Evolutionary conservation across 139 green algal species (phyloP), one percentile per base, ranked within the genome.

Genomic region (Chlorella sp.): DNA sequence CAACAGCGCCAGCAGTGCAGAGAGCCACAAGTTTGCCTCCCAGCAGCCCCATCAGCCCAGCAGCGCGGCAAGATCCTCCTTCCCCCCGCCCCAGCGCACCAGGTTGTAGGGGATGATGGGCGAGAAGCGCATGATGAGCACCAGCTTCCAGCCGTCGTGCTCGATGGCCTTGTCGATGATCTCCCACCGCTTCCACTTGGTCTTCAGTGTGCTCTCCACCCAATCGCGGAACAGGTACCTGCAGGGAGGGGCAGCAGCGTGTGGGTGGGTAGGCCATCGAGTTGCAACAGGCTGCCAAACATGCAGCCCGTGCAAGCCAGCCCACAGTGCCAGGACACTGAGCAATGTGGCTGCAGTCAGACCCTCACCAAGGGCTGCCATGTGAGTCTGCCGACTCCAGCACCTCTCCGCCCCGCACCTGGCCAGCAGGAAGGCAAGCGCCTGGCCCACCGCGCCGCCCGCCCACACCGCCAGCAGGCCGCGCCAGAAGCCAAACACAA

Each of bases 141-240:
- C 85, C 74, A 95, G 85, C 82, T 94, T 95, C 90, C 90, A 94
- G 30, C 91, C 90, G n/a, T 94, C 90, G 30, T 75, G 56, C 81
- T 91, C 87, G 21, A 94, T 91, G 5, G 91, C 91, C 56, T 80
- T 87, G 80, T 94, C 91, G 13, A 94, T 84, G 62, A 74, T 69
- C 6, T 90, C 86, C 92, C 92, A 95, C 67, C 89, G 88, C 51
- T 73, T 78, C 74, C 85, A 94, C 85, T 89, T 91, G 25, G 69
- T 71, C 32, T 63, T 57, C 84, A 92, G 41, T 56, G 89, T 85
- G 28, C 5, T 47, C 13, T 90, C 85, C 85, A 95, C 85, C 64
- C 74, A 88, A 64, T 87, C 89, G 16, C 81, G 55, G 39, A 95
- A 72, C 51, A 95, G 69, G 74, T 94, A 93, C 38, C 90, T 60